These are phyloP conservation scores for Fomitopsis palustris DNA, from an alignment of 1,284 basidiomycete genomes.

Conservation along the genomic window DNA sequence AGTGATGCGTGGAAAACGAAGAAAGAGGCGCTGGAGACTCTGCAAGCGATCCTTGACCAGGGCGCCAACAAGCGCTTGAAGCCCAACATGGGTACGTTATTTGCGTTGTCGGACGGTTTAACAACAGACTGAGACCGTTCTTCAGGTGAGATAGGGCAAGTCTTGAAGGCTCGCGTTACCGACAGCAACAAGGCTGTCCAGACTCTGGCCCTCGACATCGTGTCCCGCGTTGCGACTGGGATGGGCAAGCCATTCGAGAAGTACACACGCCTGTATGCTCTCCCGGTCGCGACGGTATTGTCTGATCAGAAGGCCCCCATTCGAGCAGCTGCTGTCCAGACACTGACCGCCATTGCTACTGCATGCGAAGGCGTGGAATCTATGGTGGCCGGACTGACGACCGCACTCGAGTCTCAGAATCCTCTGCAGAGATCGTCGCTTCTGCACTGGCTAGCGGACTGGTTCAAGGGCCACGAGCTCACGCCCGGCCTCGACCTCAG, in stretches of 20 bases:
- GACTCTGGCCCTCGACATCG: conserved; percentile 84
- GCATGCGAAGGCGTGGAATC: conserved; percentile 84
- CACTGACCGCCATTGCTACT: conserved; percentile 81
- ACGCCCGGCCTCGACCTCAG: conserved; percentile 67
- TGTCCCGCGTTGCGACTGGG: conserved; percentile 84
- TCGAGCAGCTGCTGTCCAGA: conserved; percentile 74
- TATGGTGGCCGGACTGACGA: conserved; percentile 75
- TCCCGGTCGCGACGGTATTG: conserved; percentile 81
- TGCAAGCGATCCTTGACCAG: conserved; percentile 85
- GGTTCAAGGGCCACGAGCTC: conserved; percentile 68
- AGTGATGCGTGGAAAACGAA: conserved; percentile 97
- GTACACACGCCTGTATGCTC: conserved; percentile 73
- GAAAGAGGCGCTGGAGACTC: conserved; percentile 90
- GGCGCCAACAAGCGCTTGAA: conserved; percentile 92
- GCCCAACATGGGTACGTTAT: conserved; percentile 74
- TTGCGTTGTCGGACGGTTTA: neutral
- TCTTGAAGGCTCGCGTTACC: conserved; percentile 84
- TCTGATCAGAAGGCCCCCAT: conserved; percentile 93
- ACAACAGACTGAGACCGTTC: neutral
- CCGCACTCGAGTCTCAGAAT: conserved; percentile 84
- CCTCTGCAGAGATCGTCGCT: conserved; percentile 86
- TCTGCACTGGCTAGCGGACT: conserved; percentile 82
- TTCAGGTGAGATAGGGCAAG: conserved; percentile 84
- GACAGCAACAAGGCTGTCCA: conserved; percentile 97
- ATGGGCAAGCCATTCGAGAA: conserved; percentile 98